Percentiles rank a stretch among this genome's conserved stretches.
Evolutionary conservation across 2,329 filamentous ascomycete species (phyloP).

Genomic region (Colletotrichum sp.): DNA sequence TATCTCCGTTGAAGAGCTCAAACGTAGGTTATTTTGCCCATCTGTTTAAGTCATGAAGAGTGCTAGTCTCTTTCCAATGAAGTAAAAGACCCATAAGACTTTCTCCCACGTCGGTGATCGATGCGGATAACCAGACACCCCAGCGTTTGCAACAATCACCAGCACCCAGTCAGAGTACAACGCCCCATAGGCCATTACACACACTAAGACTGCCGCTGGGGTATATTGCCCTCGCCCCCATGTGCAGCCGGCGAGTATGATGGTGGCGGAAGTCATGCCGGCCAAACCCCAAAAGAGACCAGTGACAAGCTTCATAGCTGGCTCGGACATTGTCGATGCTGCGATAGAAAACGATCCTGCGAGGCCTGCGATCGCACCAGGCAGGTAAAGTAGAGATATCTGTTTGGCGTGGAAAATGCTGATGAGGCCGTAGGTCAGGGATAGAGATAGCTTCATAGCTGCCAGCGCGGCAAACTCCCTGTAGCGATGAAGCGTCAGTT

Average conservation of each 20-base stretch:
- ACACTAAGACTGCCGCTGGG: not conserved
- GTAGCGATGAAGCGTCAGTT: not conserved
- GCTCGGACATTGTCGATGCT: not conserved
- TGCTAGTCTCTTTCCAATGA: not conserved
- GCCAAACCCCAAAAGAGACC: not conserved
- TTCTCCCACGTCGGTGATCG: not conserved
- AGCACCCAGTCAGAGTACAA: not conserved
- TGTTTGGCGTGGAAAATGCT: not conserved
- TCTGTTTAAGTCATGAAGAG: not conserved
- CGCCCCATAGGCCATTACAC: not conserved
- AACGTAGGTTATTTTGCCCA: not conserved
- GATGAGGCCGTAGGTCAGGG: not conserved
- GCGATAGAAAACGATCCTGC: not conserved
- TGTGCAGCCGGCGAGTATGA: not conserved
- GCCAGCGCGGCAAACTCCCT: not conserved
- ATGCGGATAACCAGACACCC: not conserved
- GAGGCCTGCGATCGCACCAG: not conserved
- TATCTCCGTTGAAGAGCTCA: fast-evolving
- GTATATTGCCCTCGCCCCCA: not conserved
- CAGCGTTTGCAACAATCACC: not conserved
- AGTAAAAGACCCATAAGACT: not conserved
- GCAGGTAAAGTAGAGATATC: not conserved
- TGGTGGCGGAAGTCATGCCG: not conserved
- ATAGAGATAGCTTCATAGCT: not conserved
- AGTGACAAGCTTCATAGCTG: not conserved